These are phyloP conservation scores for Rostrohypoxylon terebratum DNA, from an alignment of 495 filamentous ascomycete species.

Conservation along the genomic window DNA sequence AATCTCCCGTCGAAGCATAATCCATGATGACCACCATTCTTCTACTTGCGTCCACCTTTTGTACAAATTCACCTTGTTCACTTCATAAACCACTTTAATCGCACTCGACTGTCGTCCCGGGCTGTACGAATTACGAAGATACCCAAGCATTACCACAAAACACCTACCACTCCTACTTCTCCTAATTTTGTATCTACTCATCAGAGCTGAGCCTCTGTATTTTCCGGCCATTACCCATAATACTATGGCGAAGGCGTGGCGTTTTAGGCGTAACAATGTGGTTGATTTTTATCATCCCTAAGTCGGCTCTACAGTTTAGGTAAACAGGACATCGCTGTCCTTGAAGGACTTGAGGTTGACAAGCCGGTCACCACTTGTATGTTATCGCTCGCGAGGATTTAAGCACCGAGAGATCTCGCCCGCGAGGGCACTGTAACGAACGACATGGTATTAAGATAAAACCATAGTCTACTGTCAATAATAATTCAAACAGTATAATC, in stretches of 20 bases:
- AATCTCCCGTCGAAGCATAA: constrained; percentile 23
- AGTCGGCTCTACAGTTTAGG: constrained; percentile 1
- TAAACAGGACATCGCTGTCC: constrained; percentile 14
- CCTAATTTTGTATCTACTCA: constrained; percentile 50
- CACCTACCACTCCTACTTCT: constrained; percentile 44
- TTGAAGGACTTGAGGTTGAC: constrained; percentile 23
- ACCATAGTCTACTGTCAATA: constrained; percentile 30
- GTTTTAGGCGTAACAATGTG: constrained; percentile 29
- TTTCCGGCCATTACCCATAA: constrained; percentile 19
- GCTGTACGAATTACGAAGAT: constrained; percentile 48
- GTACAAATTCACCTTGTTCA: constrained; percentile 36
- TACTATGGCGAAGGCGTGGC: constrained; percentile 32
- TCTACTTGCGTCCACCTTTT: constrained; percentile 2
- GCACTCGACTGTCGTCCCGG: constrained; percentile 28
- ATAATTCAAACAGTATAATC: constrained; percentile 19
- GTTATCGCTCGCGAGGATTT: constrained; percentile 18
- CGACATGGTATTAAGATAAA: constrained; percentile 28
- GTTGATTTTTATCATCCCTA: constrained; percentile 19
- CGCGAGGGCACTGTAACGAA: constrained; percentile 27
- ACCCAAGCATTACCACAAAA: constrained; percentile 43
- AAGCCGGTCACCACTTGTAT: constrained; percentile 27
- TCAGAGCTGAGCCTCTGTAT: constrained; percentile 24
- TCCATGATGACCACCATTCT: neutral
- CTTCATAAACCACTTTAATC: constrained; percentile 41
- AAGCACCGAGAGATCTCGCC: constrained; percentile 29